phyloP scores from a whole-genome alignment of 768 basidiomycete genomes.

The Mycena metata region DNA sequence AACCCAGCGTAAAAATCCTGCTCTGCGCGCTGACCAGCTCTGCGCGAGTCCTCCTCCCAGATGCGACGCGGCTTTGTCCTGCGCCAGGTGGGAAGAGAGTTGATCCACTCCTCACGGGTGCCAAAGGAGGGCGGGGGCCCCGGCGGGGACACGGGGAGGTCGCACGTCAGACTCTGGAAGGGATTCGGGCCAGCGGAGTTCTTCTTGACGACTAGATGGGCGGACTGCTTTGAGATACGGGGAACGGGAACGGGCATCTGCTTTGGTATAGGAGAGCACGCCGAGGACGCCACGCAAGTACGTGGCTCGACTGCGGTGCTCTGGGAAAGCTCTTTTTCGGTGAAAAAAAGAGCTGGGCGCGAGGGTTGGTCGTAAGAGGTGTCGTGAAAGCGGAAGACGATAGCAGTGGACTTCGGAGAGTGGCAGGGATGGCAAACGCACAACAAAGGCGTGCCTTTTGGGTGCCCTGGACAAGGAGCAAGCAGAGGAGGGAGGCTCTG shows the following conservation, averaged over 20 bases:
- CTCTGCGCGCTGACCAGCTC: slow-evolving; percentile 46
- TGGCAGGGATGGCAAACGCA: slow-evolving; percentile 77
- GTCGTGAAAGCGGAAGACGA: slow-evolving; percentile 69
- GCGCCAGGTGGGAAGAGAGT: slow-evolving; percentile 79
- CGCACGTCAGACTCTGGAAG: slow-evolving; percentile 67
- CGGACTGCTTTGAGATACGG: slow-evolving; percentile 66
- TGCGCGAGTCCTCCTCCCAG: slow-evolving; percentile 68
- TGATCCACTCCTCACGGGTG: slow-evolving; percentile 81
- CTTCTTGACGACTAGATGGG: slow-evolving; percentile 78
- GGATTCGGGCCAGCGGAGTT: slow-evolving; percentile 57
- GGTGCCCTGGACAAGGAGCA: slow-evolving; percentile 48
- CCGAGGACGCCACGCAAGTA: slow-evolving; percentile 55
- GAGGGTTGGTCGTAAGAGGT: slow-evolving; percentile 72
- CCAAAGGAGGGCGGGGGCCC: slow-evolving; percentile 76
- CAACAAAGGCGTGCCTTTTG: slow-evolving; percentile 96
- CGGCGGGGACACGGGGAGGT: slow-evolving; percentile 70
- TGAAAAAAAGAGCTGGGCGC: slow-evolving; percentile 49
- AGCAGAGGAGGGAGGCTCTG: slow-evolving; percentile 50
- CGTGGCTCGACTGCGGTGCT: slow-evolving; percentile 56
- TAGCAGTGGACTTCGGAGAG: slow-evolving; percentile 44
- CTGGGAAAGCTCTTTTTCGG: slow-evolving; percentile 48
- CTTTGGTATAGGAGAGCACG: slow-evolving; percentile 56
- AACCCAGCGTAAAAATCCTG: slow-evolving; percentile 84
- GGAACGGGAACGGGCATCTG: slow-evolving; percentile 93
- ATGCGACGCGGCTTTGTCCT: slow-evolving; percentile 75